These are phyloP conservation scores for Solanum chilense DNA, from an alignment of 257 asterid genomes.

Conservation along the genomic window DNA sequence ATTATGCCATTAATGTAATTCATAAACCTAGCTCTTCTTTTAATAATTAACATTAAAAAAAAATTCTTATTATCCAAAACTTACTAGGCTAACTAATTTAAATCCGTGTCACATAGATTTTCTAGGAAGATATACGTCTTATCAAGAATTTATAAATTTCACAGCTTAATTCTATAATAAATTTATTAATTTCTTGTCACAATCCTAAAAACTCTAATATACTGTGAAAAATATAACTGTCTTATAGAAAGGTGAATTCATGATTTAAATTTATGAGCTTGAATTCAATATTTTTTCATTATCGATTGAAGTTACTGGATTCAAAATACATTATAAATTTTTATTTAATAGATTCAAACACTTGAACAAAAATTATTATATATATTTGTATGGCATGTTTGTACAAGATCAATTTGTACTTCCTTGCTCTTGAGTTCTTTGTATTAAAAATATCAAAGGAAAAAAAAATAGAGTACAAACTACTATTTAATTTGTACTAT, in stretches of 20 bases:
- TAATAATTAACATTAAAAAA: not conserved
- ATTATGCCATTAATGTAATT: no score
- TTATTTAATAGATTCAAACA: not conserved
- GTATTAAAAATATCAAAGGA: not conserved
- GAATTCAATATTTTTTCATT: not conserved
- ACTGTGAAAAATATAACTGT: rapidly evolving
- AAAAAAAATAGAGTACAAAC: not conserved
- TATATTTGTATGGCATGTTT: not conserved
- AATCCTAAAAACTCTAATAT: not conserved
- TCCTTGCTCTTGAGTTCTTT: not conserved
- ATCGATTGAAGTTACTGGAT: not conserved
- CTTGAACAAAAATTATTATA: not conserved
- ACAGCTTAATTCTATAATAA: not conserved
- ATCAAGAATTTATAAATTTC: not conserved
- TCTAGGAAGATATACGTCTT: no score
- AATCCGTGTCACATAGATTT: not conserved
- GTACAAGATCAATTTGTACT: not conserved
- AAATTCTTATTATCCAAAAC: not conserved
- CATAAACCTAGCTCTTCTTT: not conserved
- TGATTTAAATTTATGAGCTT: not conserved
- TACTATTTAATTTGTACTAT: not conserved
- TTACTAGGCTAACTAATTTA: not conserved
- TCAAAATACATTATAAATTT: not conserved
- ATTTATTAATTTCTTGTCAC: no score
- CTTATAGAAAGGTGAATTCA: rapidly evolving